phyloP scores from a whole-genome alignment of 805 yeast genomes.

The Wickerhamiella occidentalis region DNA sequence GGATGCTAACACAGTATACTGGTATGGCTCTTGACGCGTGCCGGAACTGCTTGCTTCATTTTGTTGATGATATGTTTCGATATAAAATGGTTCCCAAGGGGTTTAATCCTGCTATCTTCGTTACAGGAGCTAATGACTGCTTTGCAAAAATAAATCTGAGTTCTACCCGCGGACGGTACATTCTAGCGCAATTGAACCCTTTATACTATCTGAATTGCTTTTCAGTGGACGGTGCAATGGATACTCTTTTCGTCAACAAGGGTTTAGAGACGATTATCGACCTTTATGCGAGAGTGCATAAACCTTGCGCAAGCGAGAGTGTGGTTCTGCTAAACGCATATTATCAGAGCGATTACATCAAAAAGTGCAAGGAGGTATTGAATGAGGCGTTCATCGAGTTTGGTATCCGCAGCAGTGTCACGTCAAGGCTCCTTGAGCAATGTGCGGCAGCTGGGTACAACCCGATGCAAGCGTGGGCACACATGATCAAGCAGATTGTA shows the following conservation, averaged over 20 bases:
- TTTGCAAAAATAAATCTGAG: neutral
- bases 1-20: neutral
- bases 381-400: neutral
- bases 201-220: neutral
- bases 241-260: neutral
- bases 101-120: neutral
- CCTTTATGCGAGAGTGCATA: neutral
- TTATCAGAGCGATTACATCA: neutral
- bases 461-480: neutral
- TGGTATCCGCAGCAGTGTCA: neutral
- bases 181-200: neutral
- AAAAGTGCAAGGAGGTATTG: neutral
- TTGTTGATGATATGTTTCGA: neutral
- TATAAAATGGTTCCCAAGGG: neutral
- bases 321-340: neutral
- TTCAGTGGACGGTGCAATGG: neutral
- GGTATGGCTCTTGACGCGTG: neutral
- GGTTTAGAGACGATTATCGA: neutral
- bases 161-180: neutral
- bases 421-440: neutral
- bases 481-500: neutral
- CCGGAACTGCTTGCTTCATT: neutral
- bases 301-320: neutral
- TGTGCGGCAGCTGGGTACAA: neutral
- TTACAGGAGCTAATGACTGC: neutral